Conservation (phyloP, 176 grass and related monocot species). For the Tuctoria greenei region DNA sequence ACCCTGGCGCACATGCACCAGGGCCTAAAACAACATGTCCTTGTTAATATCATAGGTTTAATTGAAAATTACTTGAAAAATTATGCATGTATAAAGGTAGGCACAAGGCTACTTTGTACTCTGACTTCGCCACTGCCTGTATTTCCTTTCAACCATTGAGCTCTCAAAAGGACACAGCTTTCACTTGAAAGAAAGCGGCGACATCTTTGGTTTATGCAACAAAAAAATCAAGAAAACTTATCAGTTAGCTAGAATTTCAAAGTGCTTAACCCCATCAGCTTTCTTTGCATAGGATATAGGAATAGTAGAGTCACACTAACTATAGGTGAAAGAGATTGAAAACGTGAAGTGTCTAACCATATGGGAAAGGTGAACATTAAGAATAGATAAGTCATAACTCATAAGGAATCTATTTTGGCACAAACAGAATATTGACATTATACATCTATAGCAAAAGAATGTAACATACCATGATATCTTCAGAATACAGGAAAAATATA, state of each 20-base stretch:
- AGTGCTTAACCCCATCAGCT: slow-evolving; percentile 1
- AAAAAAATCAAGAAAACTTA: slow-evolving; percentile 8
- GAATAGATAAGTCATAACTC: slow-evolving; percentile 10
- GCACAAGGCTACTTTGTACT: too few species aligned
- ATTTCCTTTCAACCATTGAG: slow-evolving; percentile 25
- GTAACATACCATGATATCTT: not conserved
- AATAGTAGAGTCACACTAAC: not conserved
- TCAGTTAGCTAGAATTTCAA: slow-evolving; percentile 6
- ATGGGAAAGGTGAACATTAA: not conserved
- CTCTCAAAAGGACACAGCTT: slow-evolving; percentile 2
- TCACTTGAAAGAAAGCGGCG: slow-evolving; percentile 19
- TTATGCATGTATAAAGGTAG: too few species aligned
- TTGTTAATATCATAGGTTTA: too few species aligned
- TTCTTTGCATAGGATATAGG: slow-evolving; percentile 21
- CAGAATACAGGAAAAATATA: not conserved
- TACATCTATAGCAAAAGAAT: not conserved
- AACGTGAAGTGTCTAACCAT: slow-evolving; percentile 10
- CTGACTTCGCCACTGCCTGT: too few species aligned
- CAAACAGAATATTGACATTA: not conserved
- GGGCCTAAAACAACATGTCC: too few species aligned
- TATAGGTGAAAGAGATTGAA: not conserved
- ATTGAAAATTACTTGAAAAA: too few species aligned
- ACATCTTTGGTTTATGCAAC: slow-evolving; percentile 11
- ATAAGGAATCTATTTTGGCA: not conserved
- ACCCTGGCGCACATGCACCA: too few species aligned